Evolutionary conservation across 805 yeast genomes (phyloP).

Genomic region (Suhomyces sp.): DNA sequence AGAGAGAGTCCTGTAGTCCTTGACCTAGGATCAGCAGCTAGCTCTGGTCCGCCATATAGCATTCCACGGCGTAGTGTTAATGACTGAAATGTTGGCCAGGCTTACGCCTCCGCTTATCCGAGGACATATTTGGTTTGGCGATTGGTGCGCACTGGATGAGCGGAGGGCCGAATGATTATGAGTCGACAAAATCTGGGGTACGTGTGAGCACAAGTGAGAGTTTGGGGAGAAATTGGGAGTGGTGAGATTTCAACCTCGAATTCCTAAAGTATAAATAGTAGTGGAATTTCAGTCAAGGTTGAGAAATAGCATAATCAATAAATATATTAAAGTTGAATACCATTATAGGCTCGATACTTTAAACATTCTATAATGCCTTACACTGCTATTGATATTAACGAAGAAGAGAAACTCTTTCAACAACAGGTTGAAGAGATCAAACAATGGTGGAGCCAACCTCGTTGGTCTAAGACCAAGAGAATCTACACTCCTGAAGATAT

Average conservation of each 20-base stretch:
- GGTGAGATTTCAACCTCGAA: not conserved
- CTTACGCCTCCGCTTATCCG: slow-evolving; percentile 5
- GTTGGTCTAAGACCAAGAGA: slow-evolving; percentile 87
- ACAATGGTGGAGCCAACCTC: slow-evolving; percentile 90
- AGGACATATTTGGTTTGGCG: not conserved
- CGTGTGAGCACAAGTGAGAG: not conserved
- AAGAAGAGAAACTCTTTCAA: slow-evolving; percentile 64
- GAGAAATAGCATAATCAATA: not conserved
- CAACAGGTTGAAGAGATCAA: slow-evolving; percentile 70
- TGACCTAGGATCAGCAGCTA: not conserved
- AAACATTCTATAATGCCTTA: slow-evolving; percentile 40
- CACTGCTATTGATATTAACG: slow-evolving; percentile 54
- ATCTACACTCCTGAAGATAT: slow-evolving; percentile 86
- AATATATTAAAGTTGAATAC: not conserved
- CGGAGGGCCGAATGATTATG: slow-evolving; percentile 3
- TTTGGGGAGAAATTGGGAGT: not conserved
- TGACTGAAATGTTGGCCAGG: not conserved
- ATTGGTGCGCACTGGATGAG: slow-evolving; percentile 4
- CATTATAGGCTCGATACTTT: not conserved
- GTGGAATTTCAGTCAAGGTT: not conserved
- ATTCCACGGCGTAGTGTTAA: not conserved
- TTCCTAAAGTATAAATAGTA: not conserved
- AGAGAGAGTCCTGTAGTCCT: not conserved
- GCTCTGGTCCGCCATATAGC: not conserved
- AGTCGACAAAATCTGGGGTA: slow-evolving; percentile 8